These are phyloP conservation scores for Venturiaceae sp. DNA, from an alignment of 2,329 filamentous ascomycete genomes.

Conservation along the genomic window DNA sequence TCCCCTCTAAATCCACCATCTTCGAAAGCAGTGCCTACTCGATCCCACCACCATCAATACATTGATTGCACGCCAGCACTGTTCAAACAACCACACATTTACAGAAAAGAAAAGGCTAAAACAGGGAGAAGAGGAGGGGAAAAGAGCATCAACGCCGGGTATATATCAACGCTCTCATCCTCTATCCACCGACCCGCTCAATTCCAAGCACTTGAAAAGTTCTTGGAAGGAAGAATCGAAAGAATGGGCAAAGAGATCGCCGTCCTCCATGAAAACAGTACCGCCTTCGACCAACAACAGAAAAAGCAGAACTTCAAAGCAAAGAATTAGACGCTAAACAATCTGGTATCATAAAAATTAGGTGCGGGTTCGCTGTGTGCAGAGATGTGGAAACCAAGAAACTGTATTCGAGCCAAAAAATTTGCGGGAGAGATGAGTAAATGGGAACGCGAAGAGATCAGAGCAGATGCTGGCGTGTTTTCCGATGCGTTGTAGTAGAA, in stretches of 20 bases:
- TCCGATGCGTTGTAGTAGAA: background rate
- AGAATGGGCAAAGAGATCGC: no score
- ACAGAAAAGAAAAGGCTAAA: background rate
- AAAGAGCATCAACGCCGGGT: background rate
- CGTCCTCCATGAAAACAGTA: background rate
- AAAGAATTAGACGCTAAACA: background rate
- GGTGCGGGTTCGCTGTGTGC: background rate
- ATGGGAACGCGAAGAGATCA: background rate
- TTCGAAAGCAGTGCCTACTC: no score
- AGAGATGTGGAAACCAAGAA: background rate
- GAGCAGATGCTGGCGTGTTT: background rate
- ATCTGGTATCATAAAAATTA: conserved; percentile 1
- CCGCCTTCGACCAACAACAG: background rate
- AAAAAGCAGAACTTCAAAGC: background rate
- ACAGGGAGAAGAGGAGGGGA: background rate
- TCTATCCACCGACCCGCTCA: background rate
- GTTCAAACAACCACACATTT: no score
- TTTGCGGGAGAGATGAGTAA: background rate
- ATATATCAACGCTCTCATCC: background rate
- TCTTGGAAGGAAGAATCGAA: background rate
- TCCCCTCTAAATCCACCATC: no score
- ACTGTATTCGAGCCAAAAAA: background rate
- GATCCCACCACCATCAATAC: no score
- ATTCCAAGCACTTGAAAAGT: background rate
- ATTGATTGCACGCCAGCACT: no score